Conservation (phyloP, 768 basidiomycete species). For the Astraeus odoratus region DNA sequence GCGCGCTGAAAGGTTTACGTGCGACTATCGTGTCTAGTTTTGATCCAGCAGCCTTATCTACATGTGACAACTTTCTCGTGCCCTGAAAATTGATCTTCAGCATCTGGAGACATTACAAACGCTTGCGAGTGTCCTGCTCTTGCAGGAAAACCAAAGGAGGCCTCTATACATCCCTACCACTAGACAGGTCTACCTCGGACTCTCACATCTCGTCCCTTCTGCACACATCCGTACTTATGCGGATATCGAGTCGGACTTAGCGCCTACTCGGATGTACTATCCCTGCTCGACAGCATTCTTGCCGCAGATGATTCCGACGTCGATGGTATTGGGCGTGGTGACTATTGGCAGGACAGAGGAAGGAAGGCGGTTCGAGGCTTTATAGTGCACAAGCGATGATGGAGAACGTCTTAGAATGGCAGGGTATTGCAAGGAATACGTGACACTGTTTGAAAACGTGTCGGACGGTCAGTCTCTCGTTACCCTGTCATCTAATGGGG, state of each 20-base stretch:
- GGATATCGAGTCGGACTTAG: constrained; percentile 66
- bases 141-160: constrained; percentile 78
- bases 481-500: constrained; percentile 3
- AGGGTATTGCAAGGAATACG: constrained; percentile 73
- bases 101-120: constrained; percentile 76
- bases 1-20: neutral
- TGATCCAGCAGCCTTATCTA: constrained; percentile 74
- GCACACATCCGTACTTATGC: constrained; percentile 55
- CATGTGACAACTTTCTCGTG: constrained; percentile 73
- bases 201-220: constrained; percentile 27
- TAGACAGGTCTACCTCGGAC: constrained; percentile 3
- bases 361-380: constrained; percentile 41
- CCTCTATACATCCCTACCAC: constrained; percentile 17
- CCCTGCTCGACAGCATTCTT: constrained; percentile 74
- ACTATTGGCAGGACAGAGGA: constrained; percentile 68
- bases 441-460: constrained; percentile 82
- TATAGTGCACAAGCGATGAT: constrained; percentile 26
- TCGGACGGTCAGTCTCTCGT: constrained; percentile 50
- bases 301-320: constrained; percentile 78
- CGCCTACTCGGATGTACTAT: constrained; percentile 62
- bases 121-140: constrained; percentile 83
- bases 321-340: constrained; percentile 93
- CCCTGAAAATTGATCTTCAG: constrained; percentile 63
- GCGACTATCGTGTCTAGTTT: constrained; percentile 41
- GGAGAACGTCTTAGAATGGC: constrained; percentile 51